Evolutionary conservation across 1,139 yeast genomes (phyloP), one percentile per base, ranked within the genome.

Genomic region (Blastobotrys capitulatus): DNA sequence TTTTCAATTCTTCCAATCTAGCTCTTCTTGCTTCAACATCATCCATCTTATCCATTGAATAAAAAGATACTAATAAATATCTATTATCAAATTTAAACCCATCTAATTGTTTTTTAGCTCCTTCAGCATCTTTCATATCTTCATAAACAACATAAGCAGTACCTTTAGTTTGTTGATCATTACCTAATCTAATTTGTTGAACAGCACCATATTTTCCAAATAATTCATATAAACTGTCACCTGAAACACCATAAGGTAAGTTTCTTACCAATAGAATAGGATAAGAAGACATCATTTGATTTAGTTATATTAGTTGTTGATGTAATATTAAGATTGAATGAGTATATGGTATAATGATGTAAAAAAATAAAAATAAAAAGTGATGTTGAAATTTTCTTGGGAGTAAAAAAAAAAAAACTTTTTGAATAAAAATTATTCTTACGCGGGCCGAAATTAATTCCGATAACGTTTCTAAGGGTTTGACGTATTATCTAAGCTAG

Each of bases 31-130:
- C 51, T 38, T 61, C 64, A 29, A 64, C 44, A 32, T 62, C 64
- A 32, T 52, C 51, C 59, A 59, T 58, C 52, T 62, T 68, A 46
- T 76, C 79, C n/a, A 76, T 73, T 20, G 64, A 67, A 55, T 72
- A 78, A 53, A 74, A 52, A 47, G 71, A 63, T 8, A 80, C 79
- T 15, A 81, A 81, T 34, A 82, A 62, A 59, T 81, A 82, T 51
- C 87, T 60, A 9, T 82, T 82, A 49, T 77, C 75, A 55, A 77
- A 78, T 58, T 81, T 81, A 57, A 77, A 77, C 0, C 88, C 88
- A 46, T 79, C 78, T 48, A 81, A 64, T 53, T 78, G 80, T 20
- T 70, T 75, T 26, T 75, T 69, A 1, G 86, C 86, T 25, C 65
- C 64, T 20, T 65, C 63, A 7, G 86, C 84, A 54, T 73, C 74